Evolutionary conservation across 805 yeast genomes (phyloP).

Genomic region (Hanseniaspora mollemarum): DNA sequence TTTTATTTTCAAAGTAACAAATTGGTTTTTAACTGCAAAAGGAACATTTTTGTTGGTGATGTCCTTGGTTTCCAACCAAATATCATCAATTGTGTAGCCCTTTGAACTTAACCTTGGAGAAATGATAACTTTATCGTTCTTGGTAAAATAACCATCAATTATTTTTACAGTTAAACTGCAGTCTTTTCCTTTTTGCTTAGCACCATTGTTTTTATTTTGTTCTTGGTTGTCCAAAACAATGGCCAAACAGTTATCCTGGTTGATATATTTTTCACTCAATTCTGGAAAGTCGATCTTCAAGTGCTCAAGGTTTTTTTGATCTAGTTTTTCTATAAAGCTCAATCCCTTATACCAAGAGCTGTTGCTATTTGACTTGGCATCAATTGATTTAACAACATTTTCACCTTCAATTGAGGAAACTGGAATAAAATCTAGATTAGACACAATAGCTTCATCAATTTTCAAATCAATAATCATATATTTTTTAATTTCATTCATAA

Average conservation of each 20-base stretch:
- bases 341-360: conserved; percentile 92
- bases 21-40: conserved; percentile 45
- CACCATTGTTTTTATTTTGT: conserved; percentile 9
- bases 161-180: conserved; percentile 82
- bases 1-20: conserved; percentile 36
- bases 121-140: conserved; percentile 34
- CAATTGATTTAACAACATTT: conserved; percentile 40
- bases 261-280: conserved; percentile 79
- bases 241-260: conserved; percentile 78
- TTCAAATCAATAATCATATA: conserved; percentile 37
- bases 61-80: conserved; percentile 12
- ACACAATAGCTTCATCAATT: conserved; percentile 63
- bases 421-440: conserved; percentile 79
- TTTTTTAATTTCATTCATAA: conserved; percentile 63
- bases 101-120: conserved; percentile 8
- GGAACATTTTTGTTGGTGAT: conserved; percentile 14
- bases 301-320: conserved; percentile 28
- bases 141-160: conserved; percentile 51
- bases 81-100: conserved; percentile 10
- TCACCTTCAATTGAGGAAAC: conserved; percentile 93
- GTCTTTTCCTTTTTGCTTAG: conserved; percentile 58
- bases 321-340: conserved; percentile 72
- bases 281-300: conserved; percentile 66
- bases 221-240: conserved; percentile 68
- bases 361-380: conserved; percentile 44